Evolutionary conservation across 306 rosid species (phyloP).

Genomic region (Betula pendula): DNA sequence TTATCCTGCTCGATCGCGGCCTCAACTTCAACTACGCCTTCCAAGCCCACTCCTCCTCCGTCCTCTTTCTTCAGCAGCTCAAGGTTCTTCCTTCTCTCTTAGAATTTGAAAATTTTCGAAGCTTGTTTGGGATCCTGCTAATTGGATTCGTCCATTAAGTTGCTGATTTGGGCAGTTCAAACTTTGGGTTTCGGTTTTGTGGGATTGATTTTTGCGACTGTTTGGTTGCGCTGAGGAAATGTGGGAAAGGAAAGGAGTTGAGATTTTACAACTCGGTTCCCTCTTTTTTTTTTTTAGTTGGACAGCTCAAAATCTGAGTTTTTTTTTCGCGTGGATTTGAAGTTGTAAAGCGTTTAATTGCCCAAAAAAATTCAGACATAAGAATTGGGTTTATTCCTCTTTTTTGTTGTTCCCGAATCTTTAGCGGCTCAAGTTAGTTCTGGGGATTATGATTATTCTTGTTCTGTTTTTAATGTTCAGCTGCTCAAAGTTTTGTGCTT

Average conservation of each 20-base stretch:
- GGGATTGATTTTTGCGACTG: background rate
- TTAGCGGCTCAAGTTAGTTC: background rate
- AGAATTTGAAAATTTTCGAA: background rate
- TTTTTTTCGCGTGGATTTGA: too few relatives aligned
- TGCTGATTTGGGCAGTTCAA: background rate
- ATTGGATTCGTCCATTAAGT: background rate
- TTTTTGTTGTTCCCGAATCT: too few relatives aligned
- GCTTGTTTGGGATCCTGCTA: background rate
- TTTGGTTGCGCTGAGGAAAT: conserved; percentile 4
- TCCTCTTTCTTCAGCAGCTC: conserved; percentile 90
- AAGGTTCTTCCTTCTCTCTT: conserved; percentile 46
- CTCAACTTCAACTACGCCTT: conserved; percentile 79
- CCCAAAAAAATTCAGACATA: background rate
- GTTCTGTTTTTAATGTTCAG: background rate
- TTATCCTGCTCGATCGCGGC: conserved; percentile 86
- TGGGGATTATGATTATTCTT: too few relatives aligned
- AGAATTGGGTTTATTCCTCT: background rate
- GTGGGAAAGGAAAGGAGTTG: conserved; percentile 6
- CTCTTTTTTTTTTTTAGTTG: too few relatives aligned
- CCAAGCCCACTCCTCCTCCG: conserved; percentile 79
- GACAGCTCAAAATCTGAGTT: too few relatives aligned
- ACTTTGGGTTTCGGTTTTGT: background rate
- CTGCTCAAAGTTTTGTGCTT: background rate
- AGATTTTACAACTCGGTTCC: background rate
- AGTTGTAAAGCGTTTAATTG: too few relatives aligned